Evolutionary conservation across 305 asterid genomes (phyloP).

Genomic region (Petunia hybrid): DNA sequence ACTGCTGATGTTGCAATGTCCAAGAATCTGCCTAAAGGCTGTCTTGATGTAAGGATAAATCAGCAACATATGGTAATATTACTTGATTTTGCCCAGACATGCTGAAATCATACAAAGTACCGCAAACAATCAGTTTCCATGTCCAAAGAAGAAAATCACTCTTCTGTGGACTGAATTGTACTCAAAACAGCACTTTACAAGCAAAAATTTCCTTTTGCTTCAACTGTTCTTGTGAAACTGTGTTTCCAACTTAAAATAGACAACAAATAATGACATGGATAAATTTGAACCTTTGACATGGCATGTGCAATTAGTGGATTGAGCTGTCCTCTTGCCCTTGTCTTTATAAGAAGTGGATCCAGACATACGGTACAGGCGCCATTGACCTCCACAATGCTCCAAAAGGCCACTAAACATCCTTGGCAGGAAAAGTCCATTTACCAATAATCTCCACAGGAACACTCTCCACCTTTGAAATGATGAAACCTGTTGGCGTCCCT

Average conservation of each 20-base stretch:
- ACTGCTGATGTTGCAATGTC: neutral
- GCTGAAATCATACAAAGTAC: neutral
- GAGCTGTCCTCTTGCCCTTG: neutral
- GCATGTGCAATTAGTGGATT: neutral
- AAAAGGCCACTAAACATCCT: neutral
- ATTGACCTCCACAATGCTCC: neutral
- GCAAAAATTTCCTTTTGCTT: neutral
- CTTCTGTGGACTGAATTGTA: neutral
- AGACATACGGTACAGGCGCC: constrained; percentile 2
- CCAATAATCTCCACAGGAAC: constrained; percentile 89
- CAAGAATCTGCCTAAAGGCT: neutral
- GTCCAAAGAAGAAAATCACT: constrained; percentile 28
- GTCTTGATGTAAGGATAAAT: constrained; percentile 12
- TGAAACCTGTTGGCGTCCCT: constrained; percentile 94
- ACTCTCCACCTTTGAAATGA: constrained; percentile 68
- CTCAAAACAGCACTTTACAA: neutral
- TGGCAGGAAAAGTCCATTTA: constrained; percentile 34
- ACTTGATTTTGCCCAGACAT: constrained; percentile 1
- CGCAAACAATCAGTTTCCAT: constrained; percentile 6
- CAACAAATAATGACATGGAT: constrained; percentile 18
- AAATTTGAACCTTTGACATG: neutral
- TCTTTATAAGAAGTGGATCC: neutral
- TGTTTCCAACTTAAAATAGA: neutral
- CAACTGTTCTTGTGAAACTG: neutral
- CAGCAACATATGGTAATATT: neutral